phyloP scores from a whole-genome alignment of 768 basidiomycete species.

The Naganishia vishniacii region DNA sequence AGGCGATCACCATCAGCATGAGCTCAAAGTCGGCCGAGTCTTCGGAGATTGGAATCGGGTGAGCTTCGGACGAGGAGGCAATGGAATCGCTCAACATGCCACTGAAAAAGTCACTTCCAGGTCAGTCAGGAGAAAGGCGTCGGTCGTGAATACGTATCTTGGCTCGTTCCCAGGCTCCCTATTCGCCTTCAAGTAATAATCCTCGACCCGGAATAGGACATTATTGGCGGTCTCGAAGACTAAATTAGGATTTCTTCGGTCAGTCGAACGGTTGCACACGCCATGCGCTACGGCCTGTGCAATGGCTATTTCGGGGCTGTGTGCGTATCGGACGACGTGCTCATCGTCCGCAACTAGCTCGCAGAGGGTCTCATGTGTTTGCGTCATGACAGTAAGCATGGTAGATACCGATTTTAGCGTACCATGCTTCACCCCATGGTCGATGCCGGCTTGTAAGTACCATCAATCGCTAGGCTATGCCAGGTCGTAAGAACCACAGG shows the following conservation, averaged over 20 bases:
- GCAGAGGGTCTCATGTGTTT: no score
- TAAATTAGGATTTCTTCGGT: background rate
- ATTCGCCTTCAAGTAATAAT: background rate
- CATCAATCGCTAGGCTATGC: no score
- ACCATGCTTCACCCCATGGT: no score
- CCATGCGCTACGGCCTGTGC: background rate
- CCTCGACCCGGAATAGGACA: background rate
- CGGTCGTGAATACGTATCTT: no score
- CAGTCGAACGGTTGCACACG: background rate
- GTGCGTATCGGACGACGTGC: no score
- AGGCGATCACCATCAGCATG: background rate
- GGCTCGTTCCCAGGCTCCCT: no score
- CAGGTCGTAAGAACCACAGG: no score
- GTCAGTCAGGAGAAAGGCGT: no score
- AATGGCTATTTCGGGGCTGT: background rate
- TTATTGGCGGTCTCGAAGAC: background rate
- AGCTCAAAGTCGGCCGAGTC: background rate
- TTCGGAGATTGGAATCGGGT: background rate
- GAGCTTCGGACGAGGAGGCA: background rate
- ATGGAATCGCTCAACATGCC: background rate
- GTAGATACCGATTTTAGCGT: no score
- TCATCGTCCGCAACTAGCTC: no score
- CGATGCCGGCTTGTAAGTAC: no score
- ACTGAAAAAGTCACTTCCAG: background rate
- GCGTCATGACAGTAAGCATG: no score